These are phyloP conservation scores for Salix arbutifolia DNA, from an alignment of 345 rosid genomes.

Conservation along the genomic window DNA sequence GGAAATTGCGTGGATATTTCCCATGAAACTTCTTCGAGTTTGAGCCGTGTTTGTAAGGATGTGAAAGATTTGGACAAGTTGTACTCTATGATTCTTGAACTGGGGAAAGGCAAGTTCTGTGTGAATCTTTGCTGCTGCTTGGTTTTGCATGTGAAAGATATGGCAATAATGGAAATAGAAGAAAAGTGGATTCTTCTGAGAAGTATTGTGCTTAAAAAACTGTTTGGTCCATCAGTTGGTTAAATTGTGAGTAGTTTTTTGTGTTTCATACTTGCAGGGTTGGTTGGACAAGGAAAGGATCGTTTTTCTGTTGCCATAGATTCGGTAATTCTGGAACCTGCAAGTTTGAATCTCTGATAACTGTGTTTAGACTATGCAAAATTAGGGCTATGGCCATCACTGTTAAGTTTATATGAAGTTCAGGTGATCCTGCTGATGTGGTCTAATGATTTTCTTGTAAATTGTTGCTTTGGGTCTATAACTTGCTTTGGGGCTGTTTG, in stretches of 20 bases:
- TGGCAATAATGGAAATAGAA: not conserved
- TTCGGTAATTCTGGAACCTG: constrained; percentile 46
- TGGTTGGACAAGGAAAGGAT: constrained; percentile 55
- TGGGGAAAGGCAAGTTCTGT: constrained; percentile 54
- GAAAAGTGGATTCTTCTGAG: not conserved
- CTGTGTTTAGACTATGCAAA: not conserved
- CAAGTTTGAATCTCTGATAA: constrained; percentile 8
- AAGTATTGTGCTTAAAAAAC: not conserved
- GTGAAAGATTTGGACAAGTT: constrained; percentile 60
- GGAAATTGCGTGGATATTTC: constrained; percentile 22
- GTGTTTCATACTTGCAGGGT: constrained; percentile 42
- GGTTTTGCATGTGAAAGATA: not conserved
- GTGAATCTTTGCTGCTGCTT: not conserved
- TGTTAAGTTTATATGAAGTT: constrained; percentile 2
- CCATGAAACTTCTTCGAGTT: constrained; percentile 25
- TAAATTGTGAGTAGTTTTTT: not conserved
- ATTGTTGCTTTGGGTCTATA: not conserved
- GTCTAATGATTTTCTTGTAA: not conserved
- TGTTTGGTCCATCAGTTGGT: not conserved
- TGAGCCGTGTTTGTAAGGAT: constrained; percentile 35
- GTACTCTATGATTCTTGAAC: constrained; percentile 52
- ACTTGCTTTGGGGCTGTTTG: too few relatives aligned
- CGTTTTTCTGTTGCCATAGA: constrained; percentile 75
- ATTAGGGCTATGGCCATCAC: not conserved
- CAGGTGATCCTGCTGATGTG: not conserved